Percentiles rank a stretch among this genome's conserved stretches.
Conservation (phyloP, 805 yeast species). For the Candida dajiaensis region DNA sequence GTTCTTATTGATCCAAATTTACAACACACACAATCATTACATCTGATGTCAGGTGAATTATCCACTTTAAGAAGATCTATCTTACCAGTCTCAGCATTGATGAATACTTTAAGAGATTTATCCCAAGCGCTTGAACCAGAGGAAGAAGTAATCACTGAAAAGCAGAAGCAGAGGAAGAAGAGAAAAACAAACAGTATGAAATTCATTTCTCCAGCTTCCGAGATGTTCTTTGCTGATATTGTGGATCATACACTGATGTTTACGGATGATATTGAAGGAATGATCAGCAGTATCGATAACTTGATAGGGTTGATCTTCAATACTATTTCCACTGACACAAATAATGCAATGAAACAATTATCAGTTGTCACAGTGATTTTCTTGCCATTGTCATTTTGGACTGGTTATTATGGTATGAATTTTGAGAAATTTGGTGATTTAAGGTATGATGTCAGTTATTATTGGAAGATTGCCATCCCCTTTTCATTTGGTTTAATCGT, state of each 20-base stretch:
- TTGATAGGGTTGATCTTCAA: slow-evolving; percentile 49
- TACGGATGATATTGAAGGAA: slow-evolving; percentile 47
- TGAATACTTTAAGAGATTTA: slow-evolving; percentile 40
- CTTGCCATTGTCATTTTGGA: slow-evolving; percentile 52
- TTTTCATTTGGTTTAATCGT: slow-evolving; percentile 32
- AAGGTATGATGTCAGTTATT: slow-evolving; percentile 23
- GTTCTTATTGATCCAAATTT: slow-evolving; percentile 44
- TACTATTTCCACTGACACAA: slow-evolving; percentile 49
- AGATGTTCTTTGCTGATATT: slow-evolving; percentile 47
- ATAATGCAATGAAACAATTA: slow-evolving; percentile 47
- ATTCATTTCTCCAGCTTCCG: slow-evolving; percentile 37
- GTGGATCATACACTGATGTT: slow-evolving; percentile 48
- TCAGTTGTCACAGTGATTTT: slow-evolving; percentile 54
- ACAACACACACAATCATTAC: slow-evolving; percentile 45
- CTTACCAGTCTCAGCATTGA: slow-evolving; percentile 40
- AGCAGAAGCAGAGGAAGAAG: neutral
- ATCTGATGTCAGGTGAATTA: slow-evolving; percentile 48
- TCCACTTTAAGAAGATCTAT: slow-evolving; percentile 41
- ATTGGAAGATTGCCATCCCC: slow-evolving; percentile 28
- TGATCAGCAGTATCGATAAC: slow-evolving; percentile 46
- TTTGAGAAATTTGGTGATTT: slow-evolving; percentile 33
- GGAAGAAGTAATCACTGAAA: neutral
- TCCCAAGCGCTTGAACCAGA: slow-evolving; percentile 10
- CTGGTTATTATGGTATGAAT: slow-evolving; percentile 53
- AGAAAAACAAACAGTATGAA: slow-evolving; percentile 6